Conservation (phyloP, 176 grass and related monocot genomes). For the Cenchrus americanus region DNA sequence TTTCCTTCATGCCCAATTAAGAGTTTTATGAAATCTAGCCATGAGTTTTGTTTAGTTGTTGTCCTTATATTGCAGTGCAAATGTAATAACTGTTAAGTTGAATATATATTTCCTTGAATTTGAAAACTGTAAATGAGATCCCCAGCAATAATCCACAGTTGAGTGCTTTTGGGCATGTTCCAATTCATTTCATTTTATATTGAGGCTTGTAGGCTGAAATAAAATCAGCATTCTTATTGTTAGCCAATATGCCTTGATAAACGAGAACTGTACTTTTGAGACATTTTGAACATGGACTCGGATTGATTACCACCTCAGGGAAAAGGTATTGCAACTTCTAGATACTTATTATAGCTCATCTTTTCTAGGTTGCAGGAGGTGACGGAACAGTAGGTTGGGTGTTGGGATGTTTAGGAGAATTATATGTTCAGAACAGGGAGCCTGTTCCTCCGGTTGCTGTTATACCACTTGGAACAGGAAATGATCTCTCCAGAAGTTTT, state of each 20-base stretch:
- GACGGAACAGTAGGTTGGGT: constrained; percentile 85
- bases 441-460: constrained; percentile 77
- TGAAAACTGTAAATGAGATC: not conserved
- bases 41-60: not conserved
- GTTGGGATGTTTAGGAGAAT: constrained; percentile 74
- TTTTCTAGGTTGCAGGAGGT: constrained; percentile 85
- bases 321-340: constrained; percentile 17
- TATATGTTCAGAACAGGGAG: constrained; percentile 65
- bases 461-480: constrained; percentile 95
- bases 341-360: constrained; percentile 36
- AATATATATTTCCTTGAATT: too few relatives aligned
- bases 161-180: not conserved
- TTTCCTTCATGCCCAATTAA: not conserved
- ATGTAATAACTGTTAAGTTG: too few relatives aligned
- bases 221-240: not conserved
- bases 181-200: constrained; percentile 7
- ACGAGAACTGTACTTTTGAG: not conserved
- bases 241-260: not conserved
- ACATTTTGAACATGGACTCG: constrained; percentile 1
- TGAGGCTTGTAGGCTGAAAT: not conserved
- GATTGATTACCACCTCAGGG: not conserved
- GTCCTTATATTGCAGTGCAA: not conserved
- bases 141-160: not conserved
- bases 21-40: not conserved
- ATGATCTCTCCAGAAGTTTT: constrained; percentile 96